A percentile compares a stretch with the other conserved stretches of the same genome.
phyloP scores from a whole-genome alignment of 179 eudicot species.

The Camellia oleifera region DNA sequence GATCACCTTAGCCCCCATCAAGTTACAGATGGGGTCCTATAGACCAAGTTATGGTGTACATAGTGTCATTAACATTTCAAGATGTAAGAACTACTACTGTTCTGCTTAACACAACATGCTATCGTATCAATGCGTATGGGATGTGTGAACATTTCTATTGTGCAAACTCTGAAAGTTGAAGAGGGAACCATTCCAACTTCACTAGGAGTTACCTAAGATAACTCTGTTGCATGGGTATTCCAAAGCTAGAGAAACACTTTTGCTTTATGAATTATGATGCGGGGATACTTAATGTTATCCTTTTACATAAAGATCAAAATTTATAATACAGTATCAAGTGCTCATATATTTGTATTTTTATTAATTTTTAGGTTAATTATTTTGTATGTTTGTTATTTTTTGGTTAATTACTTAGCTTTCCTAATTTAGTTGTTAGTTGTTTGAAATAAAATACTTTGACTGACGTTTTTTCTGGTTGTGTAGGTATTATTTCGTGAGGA shows the following conservation, averaged over 20 bases:
- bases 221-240: not conserved
- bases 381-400: not conserved
- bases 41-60: not conserved
- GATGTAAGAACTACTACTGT: not conserved
- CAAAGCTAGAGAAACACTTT: not conserved
- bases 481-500: constrained; percentile 97
- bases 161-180: not conserved
- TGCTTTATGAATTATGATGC: not conserved
- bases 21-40: not conserved
- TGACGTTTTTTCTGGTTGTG: constrained; percentile 14
- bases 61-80: not conserved
- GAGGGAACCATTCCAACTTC: not conserved
- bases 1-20: not conserved
- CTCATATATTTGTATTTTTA: not conserved
- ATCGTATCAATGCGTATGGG: not conserved
- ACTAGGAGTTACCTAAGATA: not conserved
- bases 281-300: not conserved
- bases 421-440: not conserved
- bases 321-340: not conserved
- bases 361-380: not conserved
- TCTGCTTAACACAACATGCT: not conserved
- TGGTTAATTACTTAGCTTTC: not conserved
- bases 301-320: not conserved
- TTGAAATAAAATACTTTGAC: not conserved
- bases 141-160: not conserved